A percentile compares a stretch with the other conserved stretches of the same genome.
Conservation (phyloP, 495 filamentous ascomycete species). For the Penicillium flavigenum region DNA sequence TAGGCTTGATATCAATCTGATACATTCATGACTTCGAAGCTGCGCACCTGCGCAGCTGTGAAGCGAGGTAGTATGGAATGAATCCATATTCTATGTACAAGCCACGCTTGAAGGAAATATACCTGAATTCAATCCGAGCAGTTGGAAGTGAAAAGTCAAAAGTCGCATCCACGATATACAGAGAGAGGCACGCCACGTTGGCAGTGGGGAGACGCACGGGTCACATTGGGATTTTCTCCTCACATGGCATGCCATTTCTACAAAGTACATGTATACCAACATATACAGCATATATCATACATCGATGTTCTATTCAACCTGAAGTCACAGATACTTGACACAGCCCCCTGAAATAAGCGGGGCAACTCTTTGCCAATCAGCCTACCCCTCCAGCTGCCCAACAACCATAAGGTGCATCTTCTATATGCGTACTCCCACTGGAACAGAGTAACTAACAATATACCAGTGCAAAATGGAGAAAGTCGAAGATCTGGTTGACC, state of each 20-base stretch:
- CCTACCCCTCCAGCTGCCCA: not conserved
- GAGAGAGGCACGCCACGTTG: conserved; percentile 4
- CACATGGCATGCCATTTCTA: not conserved
- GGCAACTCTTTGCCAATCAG: conserved; percentile 2
- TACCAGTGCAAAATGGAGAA: conserved; percentile 17
- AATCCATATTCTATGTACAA: too few relatives aligned
- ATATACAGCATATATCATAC: too few relatives aligned
- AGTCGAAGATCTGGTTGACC: conserved; percentile 24
- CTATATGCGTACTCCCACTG: not conserved
- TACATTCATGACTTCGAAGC: not conserved
- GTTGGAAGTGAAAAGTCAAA: not conserved
- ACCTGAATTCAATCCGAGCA: not conserved
- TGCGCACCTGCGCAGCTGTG: too few relatives aligned
- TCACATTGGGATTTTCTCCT: conserved; percentile 9
- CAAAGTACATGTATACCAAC: too few relatives aligned
- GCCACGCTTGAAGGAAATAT: too few relatives aligned
- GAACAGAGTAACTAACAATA: not conserved
- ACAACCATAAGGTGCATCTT: not conserved
- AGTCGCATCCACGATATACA: not conserved
- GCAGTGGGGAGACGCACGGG: conserved; percentile 9
- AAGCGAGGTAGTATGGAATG: not conserved
- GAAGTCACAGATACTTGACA: not conserved
- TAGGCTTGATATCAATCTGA: too few relatives aligned
- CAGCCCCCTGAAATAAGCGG: conserved; percentile 5
- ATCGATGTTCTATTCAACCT: not conserved